A percentile compares a stretch with the other conserved stretches of the same genome.
These are phyloP conservation scores for Aspergillus luchuensis DNA, from an alignment of 2,329 filamentous ascomycete species.

Conservation along the genomic window DNA sequence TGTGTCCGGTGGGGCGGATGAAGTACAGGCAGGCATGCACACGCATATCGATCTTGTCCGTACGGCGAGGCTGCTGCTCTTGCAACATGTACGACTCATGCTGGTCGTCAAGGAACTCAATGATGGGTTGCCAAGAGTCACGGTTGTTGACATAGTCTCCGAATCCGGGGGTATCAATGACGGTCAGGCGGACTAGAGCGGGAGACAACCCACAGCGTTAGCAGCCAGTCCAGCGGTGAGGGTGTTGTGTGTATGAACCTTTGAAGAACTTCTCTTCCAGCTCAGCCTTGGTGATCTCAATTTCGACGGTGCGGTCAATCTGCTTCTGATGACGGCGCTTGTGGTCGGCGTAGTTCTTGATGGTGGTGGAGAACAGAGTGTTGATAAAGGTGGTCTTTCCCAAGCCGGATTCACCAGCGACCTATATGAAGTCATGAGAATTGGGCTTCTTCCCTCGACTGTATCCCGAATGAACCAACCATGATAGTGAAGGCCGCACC, in stretches of 20 bases:
- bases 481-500: conserved; percentile 99
- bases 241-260: conserved; percentile 58
- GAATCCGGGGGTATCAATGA: conserved; percentile 98
- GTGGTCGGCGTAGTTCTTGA: conserved; percentile 99
- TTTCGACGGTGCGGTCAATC: conserved; percentile 99
- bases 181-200: conserved; percentile 83
- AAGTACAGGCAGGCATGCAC: conserved; percentile 99
- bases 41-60: conserved; percentile 98
- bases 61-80: conserved; percentile 97
- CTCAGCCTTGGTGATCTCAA: conserved; percentile 99
- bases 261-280: conserved; percentile 99
- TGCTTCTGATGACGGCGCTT: conserved; percentile 99
- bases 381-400: conserved; percentile 99
- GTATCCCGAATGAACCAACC: conserved; percentile 58
- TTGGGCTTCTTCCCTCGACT: background rate
- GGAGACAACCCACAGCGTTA: conserved; percentile 19
- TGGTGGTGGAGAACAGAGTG: conserved; percentile 99
- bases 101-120: conserved; percentile 99
- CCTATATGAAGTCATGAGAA: conserved; percentile 56
- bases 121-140: conserved; percentile 99
- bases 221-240: conserved; percentile 3
- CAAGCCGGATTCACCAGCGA: conserved; percentile 96
- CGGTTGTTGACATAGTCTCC: conserved; percentile 99
- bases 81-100: conserved; percentile 99
- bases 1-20: conserved; percentile 97